Evolutionary conservation across 2,329 filamentous ascomycete genomes (phyloP), one percentile per base, ranked within the genome.

Genomic region (Penicillium sp.): DNA sequence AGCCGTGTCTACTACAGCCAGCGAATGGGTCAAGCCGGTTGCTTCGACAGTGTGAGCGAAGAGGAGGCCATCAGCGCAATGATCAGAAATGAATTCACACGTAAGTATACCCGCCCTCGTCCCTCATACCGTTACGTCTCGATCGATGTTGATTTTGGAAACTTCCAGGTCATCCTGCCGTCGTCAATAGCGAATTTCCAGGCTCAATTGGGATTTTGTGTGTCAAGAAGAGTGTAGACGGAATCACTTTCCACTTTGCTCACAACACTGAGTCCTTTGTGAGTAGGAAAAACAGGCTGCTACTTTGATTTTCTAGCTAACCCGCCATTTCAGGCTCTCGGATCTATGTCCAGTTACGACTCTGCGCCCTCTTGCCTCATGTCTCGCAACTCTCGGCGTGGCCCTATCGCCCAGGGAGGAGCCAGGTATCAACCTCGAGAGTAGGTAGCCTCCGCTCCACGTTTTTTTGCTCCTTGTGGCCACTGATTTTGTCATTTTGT

Each of bases 211-310:
- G 95, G 2, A 86, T 97, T 60, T 88, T 99, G 81, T 88, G 88
- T 0, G 90, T 97, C 70, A 98, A 98, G 80, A 95, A 93, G 80
- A 89, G 86, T 0, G 82, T 81, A 13, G 83, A 85, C 25, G 93
- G 92, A 1, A 87, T 92, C 65, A 92, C 90, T 72, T 85, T 99
- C 55, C 94, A 94, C 76, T 99, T 96, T 79, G 93, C 90, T 1
- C 95, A 99, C 81, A 99, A 98, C 73, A 99, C 95, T 0, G 94
- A 98, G 74, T 89, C 87, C 1, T 89, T 90, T 71, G 85, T 84
- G 72, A 74, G 81, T 59, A 22, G 2, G 19, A 1, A 40, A 8
- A 25, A 38, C 7, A 38, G 6, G 25, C 7, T n/a, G 25, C 5
- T 13, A 3, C 3, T 6, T 10, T 16, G 14, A 19, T 11, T 40